These are phyloP conservation scores for Fallopia convolvulus DNA, from an alignment of 148 eudicot species.

Conservation along the genomic window DNA sequence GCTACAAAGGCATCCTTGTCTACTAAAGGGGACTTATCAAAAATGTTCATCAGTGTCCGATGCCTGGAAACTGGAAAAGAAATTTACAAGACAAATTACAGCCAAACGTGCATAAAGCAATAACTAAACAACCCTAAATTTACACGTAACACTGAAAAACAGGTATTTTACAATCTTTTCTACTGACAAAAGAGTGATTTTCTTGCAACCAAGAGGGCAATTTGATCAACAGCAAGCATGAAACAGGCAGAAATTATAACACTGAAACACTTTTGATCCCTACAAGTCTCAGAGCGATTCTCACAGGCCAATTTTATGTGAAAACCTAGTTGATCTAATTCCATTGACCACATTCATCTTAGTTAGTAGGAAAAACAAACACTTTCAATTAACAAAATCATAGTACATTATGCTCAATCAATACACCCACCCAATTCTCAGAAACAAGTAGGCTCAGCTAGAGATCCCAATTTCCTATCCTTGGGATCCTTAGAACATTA, in stretches of 20 bases:
- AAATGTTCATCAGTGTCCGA: constrained; percentile 72
- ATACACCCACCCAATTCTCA: neutral
- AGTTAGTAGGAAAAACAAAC: no score
- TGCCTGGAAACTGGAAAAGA: constrained; percentile 58
- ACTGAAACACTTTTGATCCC: neutral
- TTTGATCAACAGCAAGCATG: neutral
- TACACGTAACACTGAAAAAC: neutral
- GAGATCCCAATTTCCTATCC: neutral
- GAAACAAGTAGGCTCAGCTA: neutral
- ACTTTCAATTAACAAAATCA: neutral
- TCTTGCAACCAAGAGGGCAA: neutral
- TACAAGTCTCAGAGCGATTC: neutral
- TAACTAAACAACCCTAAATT: neutral
- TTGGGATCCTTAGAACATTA: neutral
- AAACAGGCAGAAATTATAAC: neutral
- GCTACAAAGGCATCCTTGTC: constrained; percentile 86
- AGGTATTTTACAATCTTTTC: neutral
- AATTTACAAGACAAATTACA: neutral
- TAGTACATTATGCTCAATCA: neutral
- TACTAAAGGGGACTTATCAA: constrained; percentile 67
- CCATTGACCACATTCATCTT: neutral
- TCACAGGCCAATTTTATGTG: neutral
- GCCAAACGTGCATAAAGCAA: neutral
- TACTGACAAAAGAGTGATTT: neutral
- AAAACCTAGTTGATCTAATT: neutral